Percentiles rank a stretch among this genome's conserved stretches.
Evolutionary conservation across 176 grass and related monocot genomes (phyloP).

Genomic region (Miscanthus lutarioriparius): DNA sequence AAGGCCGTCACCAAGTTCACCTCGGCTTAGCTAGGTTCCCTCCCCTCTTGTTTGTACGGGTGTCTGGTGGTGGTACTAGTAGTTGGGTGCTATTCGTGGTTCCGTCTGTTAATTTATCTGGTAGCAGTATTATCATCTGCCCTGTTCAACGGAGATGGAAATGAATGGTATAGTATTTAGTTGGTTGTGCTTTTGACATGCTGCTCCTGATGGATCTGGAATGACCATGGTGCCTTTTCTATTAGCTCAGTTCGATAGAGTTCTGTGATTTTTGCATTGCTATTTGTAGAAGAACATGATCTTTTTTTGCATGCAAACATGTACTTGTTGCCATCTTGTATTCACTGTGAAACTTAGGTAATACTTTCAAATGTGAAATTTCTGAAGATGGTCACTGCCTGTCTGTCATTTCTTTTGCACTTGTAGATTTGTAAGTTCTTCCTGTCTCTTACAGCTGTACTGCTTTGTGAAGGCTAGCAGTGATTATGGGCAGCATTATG

Average conservation of each 20-base stretch:
- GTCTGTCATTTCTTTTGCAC: neutral
- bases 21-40: slow-evolving; percentile 1
- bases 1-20: slow-evolving; percentile 45
- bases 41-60: neutral
- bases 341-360: no score
- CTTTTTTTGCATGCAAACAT: no score
- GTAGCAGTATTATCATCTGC: neutral
- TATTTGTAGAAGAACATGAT: no score
- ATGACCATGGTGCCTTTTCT: neutral
- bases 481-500: neutral
- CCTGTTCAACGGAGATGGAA: neutral
- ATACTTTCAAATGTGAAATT: no score
- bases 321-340: no score
- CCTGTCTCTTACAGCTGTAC: no score
- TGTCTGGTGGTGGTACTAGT: neutral
- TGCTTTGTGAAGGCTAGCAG: neutral
- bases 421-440: neutral
- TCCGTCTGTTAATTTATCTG: neutral
- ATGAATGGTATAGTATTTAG: neutral
- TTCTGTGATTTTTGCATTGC: no score
- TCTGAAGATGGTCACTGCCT: neutral
- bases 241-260: neutral
- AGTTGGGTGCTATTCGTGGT: neutral
- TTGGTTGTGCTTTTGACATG: neutral
- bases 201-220: neutral